Conservation (phyloP, 2,329 filamentous ascomycete species). For the Penicillium sp. region DNA sequence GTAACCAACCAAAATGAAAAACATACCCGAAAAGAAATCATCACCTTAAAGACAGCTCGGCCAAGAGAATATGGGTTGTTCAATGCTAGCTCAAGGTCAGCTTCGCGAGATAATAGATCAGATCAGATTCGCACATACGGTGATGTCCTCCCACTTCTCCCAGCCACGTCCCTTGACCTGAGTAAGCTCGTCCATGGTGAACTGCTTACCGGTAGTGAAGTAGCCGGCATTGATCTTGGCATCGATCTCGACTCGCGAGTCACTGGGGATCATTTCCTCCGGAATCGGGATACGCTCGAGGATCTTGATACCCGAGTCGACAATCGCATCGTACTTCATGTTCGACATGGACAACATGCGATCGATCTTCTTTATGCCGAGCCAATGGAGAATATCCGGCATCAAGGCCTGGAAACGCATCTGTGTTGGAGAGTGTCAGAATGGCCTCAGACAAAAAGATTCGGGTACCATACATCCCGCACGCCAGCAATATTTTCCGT, state of each 20-base stretch:
- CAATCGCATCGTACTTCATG: constrained; percentile 59
- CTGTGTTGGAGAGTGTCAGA: constrained; percentile 38
- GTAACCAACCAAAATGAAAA: background rate
- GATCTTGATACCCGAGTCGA: constrained; percentile 67
- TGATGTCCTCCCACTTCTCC: constrained; percentile 68
- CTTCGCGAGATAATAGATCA: background rate
- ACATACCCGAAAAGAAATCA: background rate
- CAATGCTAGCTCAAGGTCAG: constrained; percentile 25
- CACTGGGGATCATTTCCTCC: constrained; percentile 89
- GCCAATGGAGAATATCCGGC: constrained; percentile 97
- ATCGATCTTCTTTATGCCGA: constrained; percentile 98
- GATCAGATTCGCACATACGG: constrained; percentile 30
- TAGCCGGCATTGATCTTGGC: constrained; percentile 94
- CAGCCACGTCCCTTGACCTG: constrained; percentile 88
- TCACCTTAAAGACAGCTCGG: constrained; percentile 40
- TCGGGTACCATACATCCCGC: constrained; percentile 60
- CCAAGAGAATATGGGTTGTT: constrained; percentile 30
- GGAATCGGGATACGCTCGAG: constrained; percentile 89
- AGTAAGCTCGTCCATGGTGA: constrained; percentile 83
- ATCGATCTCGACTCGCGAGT: constrained; percentile 97
- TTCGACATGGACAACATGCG: constrained; percentile 99
- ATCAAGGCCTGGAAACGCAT: constrained; percentile 99
- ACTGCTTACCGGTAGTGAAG: constrained; percentile 85
- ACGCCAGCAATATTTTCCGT: constrained; percentile 99
- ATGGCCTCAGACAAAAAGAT: background rate